Evolutionary conservation across 2,329 filamentous ascomycete species (phyloP), one percentile per base, ranked within the genome.

Genomic region (Beauveria australis): DNA sequence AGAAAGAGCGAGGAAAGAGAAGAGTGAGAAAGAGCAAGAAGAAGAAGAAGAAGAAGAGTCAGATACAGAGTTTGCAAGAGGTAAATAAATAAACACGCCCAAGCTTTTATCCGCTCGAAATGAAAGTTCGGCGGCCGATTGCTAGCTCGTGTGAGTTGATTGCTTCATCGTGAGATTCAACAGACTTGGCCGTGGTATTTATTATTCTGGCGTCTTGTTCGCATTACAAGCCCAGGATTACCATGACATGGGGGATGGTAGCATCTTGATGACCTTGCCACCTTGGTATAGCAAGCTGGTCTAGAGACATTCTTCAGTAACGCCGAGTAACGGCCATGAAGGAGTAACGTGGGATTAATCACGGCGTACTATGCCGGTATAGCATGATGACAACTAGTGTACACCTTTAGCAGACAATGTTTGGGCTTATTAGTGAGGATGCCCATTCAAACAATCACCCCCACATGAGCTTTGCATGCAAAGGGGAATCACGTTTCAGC

Each of bases 401-500:
- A 12, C 30, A 44, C 30, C 1, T 24, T 18, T 6, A 33, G 47
- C 26, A 24, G 22, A 49, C 14, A 8, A 37, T 24, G 16, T 9
- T 24, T 24, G 24, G 24, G 14, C 47, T 33, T 18, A 26, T 37
- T 12, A 26, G 24, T 33, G 37, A 26, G 19, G 7, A 18, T 43
- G 46, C 7, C 10, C 9, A 24, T 51, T 16, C 9, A 16, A 14
- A 19, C 16, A 24, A 46, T 6, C 26, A 24, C 49, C 57, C 57
- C 48, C 57, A 41, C 48, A 53, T 46, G 41, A 52, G 24, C 49
- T 28, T 22, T 46, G 28, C 40, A 22, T 53, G 28, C 41, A 40
- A 40, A 53, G 58, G 58, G 57, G 28, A 54, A 48, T 60, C 51
- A 60, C 58, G 58, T 53, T 53, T 60, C 58, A 53, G 22, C 24